Base-by-base conservation (phyloP, 352 stramenopile genomes). In the Phytophthora meadii region DNA sequence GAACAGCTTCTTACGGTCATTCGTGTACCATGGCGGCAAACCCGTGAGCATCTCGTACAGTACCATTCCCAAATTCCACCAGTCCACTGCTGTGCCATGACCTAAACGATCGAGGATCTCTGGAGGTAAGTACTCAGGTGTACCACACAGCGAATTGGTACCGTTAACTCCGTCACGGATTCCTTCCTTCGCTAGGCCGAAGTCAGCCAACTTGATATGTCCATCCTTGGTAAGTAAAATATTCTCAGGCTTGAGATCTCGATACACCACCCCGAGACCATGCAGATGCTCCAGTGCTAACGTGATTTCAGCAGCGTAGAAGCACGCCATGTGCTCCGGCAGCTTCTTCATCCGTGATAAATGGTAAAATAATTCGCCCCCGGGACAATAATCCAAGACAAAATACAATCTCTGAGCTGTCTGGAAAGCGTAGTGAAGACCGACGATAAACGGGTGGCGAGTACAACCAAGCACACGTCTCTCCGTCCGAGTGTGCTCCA, bases 351-450 rank as follows among this genome's bases (percentile, higher is more conserved):
- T 92, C 14, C 84, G 77, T 25, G 81, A 89, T 5, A 97, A 79
- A 60, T 97, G 89, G 51, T 94, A 94, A 61, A 95, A 97, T 8
- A 97, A 47, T 56, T 97, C 89, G 14, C 90, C 90, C 19, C 90
- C 90, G 5, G 90, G 85, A 47, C 88, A 96, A 49, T 96, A 97
- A 37, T 97, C 89, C 15, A 99, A 76, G 19, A 99, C 97, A 70
- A 99, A 99, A 59, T 98, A 99, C 1, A 99, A 77, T 51, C 84
- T 77, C 66, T 98, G 82, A 39, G 86, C 87, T 0, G 95, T 94
- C 63, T 97, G 88, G 52, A 97, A 96, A 1, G 89, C 88, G 56
- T 89, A 96, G 47, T 95, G 84, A 22, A 97, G 66, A 0, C 87
- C 88, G 0, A 97, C 90, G 44, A 97, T 97, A 55, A 96, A 97